phyloP scores from a whole-genome alignment of 495 filamentous ascomycete species.

The Aspergillus indologenus region DNA sequence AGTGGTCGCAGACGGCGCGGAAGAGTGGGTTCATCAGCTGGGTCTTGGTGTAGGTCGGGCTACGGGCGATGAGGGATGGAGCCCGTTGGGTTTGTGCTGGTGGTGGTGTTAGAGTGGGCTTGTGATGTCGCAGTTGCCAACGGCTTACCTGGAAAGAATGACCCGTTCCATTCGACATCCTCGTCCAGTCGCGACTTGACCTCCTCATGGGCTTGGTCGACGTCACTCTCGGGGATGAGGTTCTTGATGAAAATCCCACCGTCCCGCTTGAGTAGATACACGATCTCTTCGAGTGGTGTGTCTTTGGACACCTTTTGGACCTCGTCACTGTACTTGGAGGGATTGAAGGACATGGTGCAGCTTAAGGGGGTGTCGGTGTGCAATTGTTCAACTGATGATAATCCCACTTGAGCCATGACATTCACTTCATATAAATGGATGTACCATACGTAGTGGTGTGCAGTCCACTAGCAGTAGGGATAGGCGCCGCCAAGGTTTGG shows the following conservation, averaged over 20 bases:
- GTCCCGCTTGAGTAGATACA: constrained; percentile 17
- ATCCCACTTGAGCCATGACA: no score
- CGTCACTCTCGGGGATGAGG: constrained; percentile 4
- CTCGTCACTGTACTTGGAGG: constrained; percentile 57
- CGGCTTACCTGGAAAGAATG: constrained; percentile 16
- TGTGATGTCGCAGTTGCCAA: no score
- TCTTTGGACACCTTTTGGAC: constrained; percentile 42
- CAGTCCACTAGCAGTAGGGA: neutral
- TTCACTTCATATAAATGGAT: no score
- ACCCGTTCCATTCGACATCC: constrained; percentile 15
- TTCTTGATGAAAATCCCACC: constrained; percentile 13
- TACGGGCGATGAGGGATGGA: constrained; percentile 23
- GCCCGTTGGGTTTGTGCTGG: constrained; percentile 25
- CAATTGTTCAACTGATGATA: no score
- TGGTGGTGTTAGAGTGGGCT: neutral
- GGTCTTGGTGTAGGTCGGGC: constrained; percentile 24
- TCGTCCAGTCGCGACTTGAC: constrained; percentile 10
- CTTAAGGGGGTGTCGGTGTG: no score
- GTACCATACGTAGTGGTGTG: no score
- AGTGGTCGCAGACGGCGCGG: constrained; percentile 20
- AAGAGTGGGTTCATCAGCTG: constrained; percentile 27
- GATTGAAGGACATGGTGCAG: constrained; percentile 61
- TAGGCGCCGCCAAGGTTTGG: neutral
- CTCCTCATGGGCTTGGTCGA: constrained; percentile 12
- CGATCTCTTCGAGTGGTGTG: constrained; percentile 6